These are phyloP conservation scores for Brassica juncea DNA, from an alignment of 345 rosid genomes.

Conservation along the genomic window DNA sequence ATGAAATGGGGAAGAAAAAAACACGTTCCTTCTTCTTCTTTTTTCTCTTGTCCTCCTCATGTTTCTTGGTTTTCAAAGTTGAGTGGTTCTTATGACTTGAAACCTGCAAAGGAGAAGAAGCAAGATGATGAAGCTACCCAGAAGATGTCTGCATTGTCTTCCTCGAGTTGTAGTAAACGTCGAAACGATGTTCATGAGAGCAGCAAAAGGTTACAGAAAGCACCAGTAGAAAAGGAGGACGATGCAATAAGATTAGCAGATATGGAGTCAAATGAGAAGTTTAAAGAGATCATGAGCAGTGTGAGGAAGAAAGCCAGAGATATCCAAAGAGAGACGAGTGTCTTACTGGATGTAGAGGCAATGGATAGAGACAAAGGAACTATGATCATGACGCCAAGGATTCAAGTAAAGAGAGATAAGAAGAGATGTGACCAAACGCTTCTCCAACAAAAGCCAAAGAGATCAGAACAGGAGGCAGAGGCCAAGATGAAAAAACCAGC, in stretches of 20 bases:
- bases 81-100: constrained; percentile 48
- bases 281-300: constrained; percentile 49
- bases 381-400: constrained; percentile 61
- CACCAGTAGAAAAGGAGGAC: constrained; percentile 56
- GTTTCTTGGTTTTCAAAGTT: constrained; percentile 66
- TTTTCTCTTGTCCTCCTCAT: constrained; percentile 51
- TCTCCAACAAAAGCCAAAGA: constrained; percentile 39
- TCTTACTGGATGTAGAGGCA: constrained; percentile 32
- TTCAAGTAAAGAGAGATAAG: constrained; percentile 42
- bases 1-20: constrained; percentile 76
- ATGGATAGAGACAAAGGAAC: constrained; percentile 35
- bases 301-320: constrained; percentile 49
- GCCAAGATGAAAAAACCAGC: constrained; percentile 31
- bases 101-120: constrained; percentile 44
- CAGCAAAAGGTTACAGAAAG: constrained; percentile 59
- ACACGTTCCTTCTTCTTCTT: constrained; percentile 43
- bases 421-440: constrained; percentile 43
- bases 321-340: constrained; percentile 35
- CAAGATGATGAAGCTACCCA: constrained; percentile 38
- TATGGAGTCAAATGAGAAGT: constrained; percentile 42
- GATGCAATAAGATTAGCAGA: constrained; percentile 29
- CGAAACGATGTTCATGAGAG: constrained; percentile 47
- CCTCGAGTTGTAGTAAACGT: constrained; percentile 32
- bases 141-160: constrained; percentile 34
- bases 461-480: constrained; percentile 29